Conservation (phyloP, 2,329 filamentous ascomycete genomes). For the Chrysoporthe puriensis region DNA sequence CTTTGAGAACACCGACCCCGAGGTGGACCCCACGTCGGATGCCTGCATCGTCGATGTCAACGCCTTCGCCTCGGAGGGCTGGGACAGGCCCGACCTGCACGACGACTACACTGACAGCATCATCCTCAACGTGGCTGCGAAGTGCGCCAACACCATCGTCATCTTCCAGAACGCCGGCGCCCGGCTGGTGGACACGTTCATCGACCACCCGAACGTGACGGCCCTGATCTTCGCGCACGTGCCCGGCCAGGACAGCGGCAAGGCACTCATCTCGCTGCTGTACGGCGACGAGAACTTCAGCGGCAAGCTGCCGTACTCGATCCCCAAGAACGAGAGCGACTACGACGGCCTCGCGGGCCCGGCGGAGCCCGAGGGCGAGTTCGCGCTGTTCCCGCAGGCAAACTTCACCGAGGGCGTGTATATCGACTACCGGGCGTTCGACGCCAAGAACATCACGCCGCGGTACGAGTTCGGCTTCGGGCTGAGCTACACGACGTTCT, state of each 20-base stretch:
- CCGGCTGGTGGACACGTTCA: conserved; percentile 62
- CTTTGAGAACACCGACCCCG: conserved; percentile 49
- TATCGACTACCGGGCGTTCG: conserved; percentile 59
- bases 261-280: conserved; percentile 56
- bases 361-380: conserved; percentile 51
- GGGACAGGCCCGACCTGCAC: conserved; percentile 61
- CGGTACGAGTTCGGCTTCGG: conserved; percentile 61
- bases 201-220: conserved; percentile 66
- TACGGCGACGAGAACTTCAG: conserved; percentile 62
- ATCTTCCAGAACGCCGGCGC: conserved; percentile 66
- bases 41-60: conserved; percentile 71
- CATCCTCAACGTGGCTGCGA: conserved; percentile 58
- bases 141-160: conserved; percentile 67
- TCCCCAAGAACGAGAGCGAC: conserved; percentile 58
- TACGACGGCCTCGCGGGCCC: conserved; percentile 51
- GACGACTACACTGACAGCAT: conserved; percentile 68
- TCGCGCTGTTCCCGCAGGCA: conserved; percentile 52
- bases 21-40: conserved; percentile 54
- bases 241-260: conserved; percentile 65
- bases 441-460: conserved; percentile 50
- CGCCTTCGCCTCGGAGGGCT: conserved; percentile 72
- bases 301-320: conserved; percentile 63
- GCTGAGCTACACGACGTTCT: conserved; percentile 59
- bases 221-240: conserved; percentile 66
- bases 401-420: conserved; percentile 55